Conservation (phyloP, 2,329 filamentous ascomycete genomes). For the Septoria linicola region DNA sequence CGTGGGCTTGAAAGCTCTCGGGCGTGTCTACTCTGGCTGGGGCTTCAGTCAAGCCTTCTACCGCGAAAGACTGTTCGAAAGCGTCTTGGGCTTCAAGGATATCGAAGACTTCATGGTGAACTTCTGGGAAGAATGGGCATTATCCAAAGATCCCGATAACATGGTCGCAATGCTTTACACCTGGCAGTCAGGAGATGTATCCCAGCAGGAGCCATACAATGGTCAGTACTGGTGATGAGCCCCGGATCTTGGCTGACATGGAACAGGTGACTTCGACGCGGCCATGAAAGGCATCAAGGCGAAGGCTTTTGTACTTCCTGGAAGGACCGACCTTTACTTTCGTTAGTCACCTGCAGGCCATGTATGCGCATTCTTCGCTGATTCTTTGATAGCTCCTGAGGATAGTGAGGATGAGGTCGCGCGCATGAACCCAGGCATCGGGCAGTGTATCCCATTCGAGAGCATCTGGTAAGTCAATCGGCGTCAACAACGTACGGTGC, state of each 20-base stretch:
- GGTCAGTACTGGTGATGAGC: constrained; percentile 30
- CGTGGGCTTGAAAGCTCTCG: constrained; percentile 65
- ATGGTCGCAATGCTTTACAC: constrained; percentile 72
- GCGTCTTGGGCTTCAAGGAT: constrained; percentile 61
- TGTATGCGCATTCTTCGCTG: neutral
- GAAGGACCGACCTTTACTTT: constrained; percentile 76
- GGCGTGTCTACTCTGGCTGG: constrained; percentile 71
- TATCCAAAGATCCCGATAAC: constrained; percentile 72
- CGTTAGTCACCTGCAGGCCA: constrained; percentile 46
- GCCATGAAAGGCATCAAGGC: constrained; percentile 70
- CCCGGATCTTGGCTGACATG: constrained; percentile 29
- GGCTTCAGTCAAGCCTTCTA: constrained; percentile 80
- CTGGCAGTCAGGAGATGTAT: constrained; percentile 74
- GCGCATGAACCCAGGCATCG: constrained; percentile 60
- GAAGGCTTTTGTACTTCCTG: constrained; percentile 68
- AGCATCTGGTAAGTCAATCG: constrained; percentile 51
- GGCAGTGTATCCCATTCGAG: constrained; percentile 45
- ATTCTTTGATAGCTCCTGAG: constrained; percentile 56
- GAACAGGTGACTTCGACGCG: constrained; percentile 34
- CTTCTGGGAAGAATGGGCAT: constrained; percentile 75
- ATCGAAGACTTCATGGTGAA: constrained; percentile 72
- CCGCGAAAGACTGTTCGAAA: constrained; percentile 67
- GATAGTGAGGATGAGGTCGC: constrained; percentile 72
- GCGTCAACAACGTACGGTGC: too few species aligned
- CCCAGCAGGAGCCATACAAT: constrained; percentile 66